phyloP scores from a whole-genome alignment of 306 rosid genomes.

The Pyrus communis region DNA sequence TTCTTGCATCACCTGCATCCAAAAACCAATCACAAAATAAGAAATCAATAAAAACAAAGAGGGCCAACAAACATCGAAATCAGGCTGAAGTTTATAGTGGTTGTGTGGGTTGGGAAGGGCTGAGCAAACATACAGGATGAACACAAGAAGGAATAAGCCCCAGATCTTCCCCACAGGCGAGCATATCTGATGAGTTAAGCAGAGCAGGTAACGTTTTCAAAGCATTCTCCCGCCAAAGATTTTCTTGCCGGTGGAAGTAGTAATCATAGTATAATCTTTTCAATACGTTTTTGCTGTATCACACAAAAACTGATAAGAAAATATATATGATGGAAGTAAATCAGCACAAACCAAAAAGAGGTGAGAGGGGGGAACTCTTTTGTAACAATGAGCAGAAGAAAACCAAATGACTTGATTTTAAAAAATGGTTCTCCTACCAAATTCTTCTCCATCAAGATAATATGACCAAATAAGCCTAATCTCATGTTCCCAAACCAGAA shows the following conservation, averaged over 20 bases:
- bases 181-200: constrained; percentile 82
- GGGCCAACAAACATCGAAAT: not conserved
- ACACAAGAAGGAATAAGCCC: constrained; percentile 97
- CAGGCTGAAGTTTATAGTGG: not conserved
- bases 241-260: constrained; percentile 94
- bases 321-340: constrained; percentile 15
- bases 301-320: constrained; percentile 9
- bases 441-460: not conserved
- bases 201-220: constrained; percentile 90
- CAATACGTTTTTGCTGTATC: constrained; percentile 69
- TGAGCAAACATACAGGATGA: constrained; percentile 66
- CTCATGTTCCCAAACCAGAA: not conserved
- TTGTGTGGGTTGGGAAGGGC: not conserved
- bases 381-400: not conserved
- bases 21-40: constrained; percentile 4
- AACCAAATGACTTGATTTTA: no score
- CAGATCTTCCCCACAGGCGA: constrained; percentile 94
- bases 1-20: constrained; percentile 89
- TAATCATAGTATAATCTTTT: constrained; percentile 79
- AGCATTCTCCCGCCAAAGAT: constrained; percentile 92
- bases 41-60: not conserved
- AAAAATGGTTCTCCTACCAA: not conserved
- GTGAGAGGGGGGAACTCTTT: not conserved
- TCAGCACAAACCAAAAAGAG: not conserved
- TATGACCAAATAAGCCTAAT: not conserved